Conservation (phyloP, 2,329 filamentous ascomycete genomes). For the Albophoma yamanashiensis region DNA sequence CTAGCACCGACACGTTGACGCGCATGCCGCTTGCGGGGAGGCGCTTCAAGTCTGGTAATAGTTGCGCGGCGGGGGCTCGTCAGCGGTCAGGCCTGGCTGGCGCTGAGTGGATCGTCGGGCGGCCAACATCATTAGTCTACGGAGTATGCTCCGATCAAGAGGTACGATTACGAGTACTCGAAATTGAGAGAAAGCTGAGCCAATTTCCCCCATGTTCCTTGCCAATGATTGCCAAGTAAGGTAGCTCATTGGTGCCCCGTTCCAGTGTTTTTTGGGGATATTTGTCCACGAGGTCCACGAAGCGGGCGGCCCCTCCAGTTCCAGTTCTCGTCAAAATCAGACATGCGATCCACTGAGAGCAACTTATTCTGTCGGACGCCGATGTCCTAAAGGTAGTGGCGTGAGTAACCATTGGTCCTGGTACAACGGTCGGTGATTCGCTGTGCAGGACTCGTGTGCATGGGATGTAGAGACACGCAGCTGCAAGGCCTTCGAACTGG, state of each 20-base stretch:
- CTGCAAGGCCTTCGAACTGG: too few relatives aligned
- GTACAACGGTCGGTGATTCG: too few relatives aligned
- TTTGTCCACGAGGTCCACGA: neutral
- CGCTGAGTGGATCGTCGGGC: neutral
- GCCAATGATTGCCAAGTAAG: neutral
- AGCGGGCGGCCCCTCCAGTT: neutral
- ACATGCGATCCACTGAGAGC: neutral
- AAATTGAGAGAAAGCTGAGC: neutral
- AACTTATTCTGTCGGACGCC: neutral
- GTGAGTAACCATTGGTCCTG: too few relatives aligned
- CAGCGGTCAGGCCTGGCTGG: neutral
- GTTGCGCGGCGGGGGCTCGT: neutral
- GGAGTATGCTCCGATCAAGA: neutral
- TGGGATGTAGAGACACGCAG: too few relatives aligned
- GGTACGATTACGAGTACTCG: neutral
- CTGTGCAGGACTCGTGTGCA: too few relatives aligned
- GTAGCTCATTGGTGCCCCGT: neutral
- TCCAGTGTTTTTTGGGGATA: neutral
- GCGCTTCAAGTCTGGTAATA: neutral
- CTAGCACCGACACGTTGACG: neutral
- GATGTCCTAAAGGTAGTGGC: too few relatives aligned
- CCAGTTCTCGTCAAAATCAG: neutral
- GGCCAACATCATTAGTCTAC: neutral
- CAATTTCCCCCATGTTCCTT: neutral
- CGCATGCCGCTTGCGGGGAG: neutral